Evolutionary conservation across 2,329 filamentous ascomycete species (phyloP).

Genomic region (Samsoniella hepiali): DNA sequence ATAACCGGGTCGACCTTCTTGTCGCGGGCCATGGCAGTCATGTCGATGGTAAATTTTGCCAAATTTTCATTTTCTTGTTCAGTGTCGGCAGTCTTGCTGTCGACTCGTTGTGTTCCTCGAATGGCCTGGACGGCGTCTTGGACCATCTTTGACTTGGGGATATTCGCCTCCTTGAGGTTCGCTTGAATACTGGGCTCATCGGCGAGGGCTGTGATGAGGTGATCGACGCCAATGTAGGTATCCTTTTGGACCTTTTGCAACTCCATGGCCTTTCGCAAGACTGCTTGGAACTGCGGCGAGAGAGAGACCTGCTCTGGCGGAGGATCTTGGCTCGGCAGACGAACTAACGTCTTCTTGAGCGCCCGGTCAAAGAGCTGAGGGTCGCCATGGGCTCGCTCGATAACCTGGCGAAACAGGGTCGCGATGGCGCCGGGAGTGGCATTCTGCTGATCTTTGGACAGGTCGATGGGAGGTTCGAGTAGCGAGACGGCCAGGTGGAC

Average conservation of each 20-base stretch:
- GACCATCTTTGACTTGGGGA: constrained; percentile 86
- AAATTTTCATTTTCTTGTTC: constrained; percentile 93
- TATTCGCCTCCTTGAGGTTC: constrained; percentile 78
- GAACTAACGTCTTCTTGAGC: constrained; percentile 87
- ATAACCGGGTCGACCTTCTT: constrained; percentile 98
- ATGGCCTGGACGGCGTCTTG: constrained; percentile 90
- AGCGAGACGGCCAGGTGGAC: constrained; percentile 84
- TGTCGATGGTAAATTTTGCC: constrained; percentile 97
- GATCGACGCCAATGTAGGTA: constrained; percentile 89
- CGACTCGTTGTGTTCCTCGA: constrained; percentile 86
- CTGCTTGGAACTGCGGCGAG: constrained; percentile 75
- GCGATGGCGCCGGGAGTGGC: constrained; percentile 58
- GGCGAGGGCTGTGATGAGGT: constrained; percentile 80
- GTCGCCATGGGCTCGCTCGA: constrained; percentile 92
- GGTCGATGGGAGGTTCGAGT: constrained; percentile 70
- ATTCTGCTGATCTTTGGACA: constrained; percentile 81
- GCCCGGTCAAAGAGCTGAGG: constrained; percentile 82
- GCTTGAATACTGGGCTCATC: constrained; percentile 74
- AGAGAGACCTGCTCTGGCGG: constrained; percentile 85
- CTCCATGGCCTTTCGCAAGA: constrained; percentile 81
- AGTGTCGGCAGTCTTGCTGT: constrained; percentile 91
- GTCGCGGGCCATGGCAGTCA: constrained; percentile 93
- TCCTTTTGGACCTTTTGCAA: constrained; percentile 98
- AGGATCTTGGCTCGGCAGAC: constrained; percentile 89
- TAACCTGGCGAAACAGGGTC: constrained; percentile 90